Conservation (phyloP, 768 basidiomycete species). For the Boletellus ananiceps region DNA sequence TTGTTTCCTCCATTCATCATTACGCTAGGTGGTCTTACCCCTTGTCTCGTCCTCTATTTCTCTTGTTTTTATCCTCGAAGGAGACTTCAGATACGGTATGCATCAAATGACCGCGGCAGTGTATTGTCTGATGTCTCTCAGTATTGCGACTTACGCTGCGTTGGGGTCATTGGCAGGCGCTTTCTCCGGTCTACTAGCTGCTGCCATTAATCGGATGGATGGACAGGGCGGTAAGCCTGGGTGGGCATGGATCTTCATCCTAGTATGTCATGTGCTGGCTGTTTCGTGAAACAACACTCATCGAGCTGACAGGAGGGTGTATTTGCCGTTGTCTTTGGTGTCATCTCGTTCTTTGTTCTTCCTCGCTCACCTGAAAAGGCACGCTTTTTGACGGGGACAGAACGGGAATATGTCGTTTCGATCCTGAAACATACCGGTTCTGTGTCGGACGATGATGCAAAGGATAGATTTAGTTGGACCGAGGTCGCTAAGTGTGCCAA, state of each 20-base stretch:
- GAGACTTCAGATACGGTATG: constrained; percentile 23
- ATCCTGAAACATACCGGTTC: constrained; percentile 22
- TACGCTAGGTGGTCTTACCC: constrained; percentile 49
- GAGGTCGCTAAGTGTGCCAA: constrained; percentile 48
- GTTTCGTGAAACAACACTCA: neutral
- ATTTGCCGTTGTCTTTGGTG: constrained; percentile 57
- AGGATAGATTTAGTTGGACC: constrained; percentile 51
- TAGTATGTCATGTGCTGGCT: constrained; percentile 28
- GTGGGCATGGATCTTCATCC: constrained; percentile 61
- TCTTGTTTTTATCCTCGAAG: constrained; percentile 43
- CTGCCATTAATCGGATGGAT: constrained; percentile 55
- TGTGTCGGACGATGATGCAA: constrained; percentile 37
- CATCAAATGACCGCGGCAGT: neutral
- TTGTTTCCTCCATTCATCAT: constrained; percentile 2
- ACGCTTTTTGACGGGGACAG: constrained; percentile 47
- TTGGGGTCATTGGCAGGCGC: constrained; percentile 52
- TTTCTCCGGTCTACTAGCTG: constrained; percentile 61
- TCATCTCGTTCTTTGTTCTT: constrained; percentile 45
- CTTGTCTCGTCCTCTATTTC: constrained; percentile 53
- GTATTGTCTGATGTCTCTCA: constrained; percentile 13
- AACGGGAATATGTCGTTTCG: constrained; percentile 43
- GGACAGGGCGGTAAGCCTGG: constrained; percentile 47
- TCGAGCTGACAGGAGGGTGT: constrained; percentile 44
- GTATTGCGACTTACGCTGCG: constrained; percentile 38
- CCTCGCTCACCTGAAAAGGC: constrained; percentile 41